Evolutionary conservation across 2,329 filamentous ascomycete genomes (phyloP).

Genomic region (Diaporthe helianthi): DNA sequence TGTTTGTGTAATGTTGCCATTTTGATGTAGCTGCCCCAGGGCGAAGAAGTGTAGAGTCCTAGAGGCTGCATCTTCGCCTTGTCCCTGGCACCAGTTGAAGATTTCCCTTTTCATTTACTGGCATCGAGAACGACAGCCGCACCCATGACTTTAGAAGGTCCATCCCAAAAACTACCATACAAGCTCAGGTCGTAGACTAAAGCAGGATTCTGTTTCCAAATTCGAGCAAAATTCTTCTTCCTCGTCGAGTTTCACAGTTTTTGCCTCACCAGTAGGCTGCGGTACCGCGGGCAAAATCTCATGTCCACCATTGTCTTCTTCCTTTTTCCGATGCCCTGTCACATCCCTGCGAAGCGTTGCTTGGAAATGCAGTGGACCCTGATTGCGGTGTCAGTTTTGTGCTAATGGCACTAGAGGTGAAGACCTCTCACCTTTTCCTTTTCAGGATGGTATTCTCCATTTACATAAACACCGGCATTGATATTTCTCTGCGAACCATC

Average conservation of each 20-base stretch:
- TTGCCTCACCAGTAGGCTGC: background rate
- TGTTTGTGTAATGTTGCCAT: too few species aligned
- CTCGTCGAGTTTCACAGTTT: constrained; percentile 26
- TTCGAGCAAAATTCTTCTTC: constrained; percentile 34
- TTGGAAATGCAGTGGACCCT: constrained; percentile 32
- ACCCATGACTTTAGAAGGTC: too few species aligned
- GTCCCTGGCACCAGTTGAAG: background rate
- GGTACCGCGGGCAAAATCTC: constrained; percentile 33
- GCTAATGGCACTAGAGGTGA: too few species aligned
- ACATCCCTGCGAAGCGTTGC: constrained; percentile 26
- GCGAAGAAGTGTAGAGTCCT: too few species aligned
- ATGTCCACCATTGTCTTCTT: constrained; percentile 15
- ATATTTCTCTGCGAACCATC: constrained; percentile 57
- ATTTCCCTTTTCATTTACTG: too few species aligned
- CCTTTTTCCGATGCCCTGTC: constrained; percentile 24
- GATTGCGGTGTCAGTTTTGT: background rate
- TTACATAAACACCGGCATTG: constrained; percentile 57
- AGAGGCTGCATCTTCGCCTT: too few species aligned
- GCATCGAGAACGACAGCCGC: too few species aligned
- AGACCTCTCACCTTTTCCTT: constrained; percentile 49
- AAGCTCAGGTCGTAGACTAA: constrained; percentile 12
- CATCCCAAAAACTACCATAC: constrained; percentile 1
- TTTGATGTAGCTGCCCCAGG: too few species aligned
- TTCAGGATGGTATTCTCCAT: constrained; percentile 59
- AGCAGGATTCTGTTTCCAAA: constrained; percentile 25